Base-by-base conservation (phyloP, 2,329 filamentous ascomycete species). In the Spiromastix sp. region DNA sequence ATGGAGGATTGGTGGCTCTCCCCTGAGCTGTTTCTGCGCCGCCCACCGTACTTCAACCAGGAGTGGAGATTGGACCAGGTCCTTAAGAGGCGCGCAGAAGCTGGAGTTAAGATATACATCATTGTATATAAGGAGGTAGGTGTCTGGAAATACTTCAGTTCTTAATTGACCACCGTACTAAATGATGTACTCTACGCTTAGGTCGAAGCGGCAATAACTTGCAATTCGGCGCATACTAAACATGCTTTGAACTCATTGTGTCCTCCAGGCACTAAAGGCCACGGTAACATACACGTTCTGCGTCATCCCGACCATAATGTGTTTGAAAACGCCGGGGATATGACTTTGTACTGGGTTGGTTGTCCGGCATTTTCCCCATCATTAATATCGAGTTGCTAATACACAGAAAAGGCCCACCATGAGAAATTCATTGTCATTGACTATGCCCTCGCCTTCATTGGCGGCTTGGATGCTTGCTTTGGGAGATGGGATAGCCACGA, bases 1-100 rank as follows among this genome's bases (percentile, higher is more conserved):
- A 91, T 98, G 44, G 82, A 71, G 40, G 89, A 95, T 52, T 96
- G 89, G 89, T 96, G 89, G 89, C 66, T 96, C 8, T 93, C 84
- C 4, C 89, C 87, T 1, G 86, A 94, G 60, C 66, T 94, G 18
- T 93, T 58, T 60, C 60, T 96, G 42, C 77, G 89, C 20, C 73
- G 89, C 16, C 87, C 89, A 2, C 83, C 89, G 0, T 80, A 80
- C 47, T 71, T 71, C 51, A 81, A 85, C 45, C 84, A 91, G 54
- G 74, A 94, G 60, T 95, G 79, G 74, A 74, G 89, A 9, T 62
- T 96, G 12, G 89, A 96, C 57, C 76, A 83, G 42, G 63, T 93
- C 5, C 64, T 98, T 39, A 96, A 95, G 66, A 74, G 85, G 16
- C 81, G 79, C 26, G 91, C 89, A 1, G 85, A 95, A 60, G 79